A percentile compares a stretch with the other conserved stretches of the same genome.
These are phyloP conservation scores for Boletus hoseneyae DNA, from an alignment of 1,284 basidiomycete genomes.

Conservation along the genomic window DNA sequence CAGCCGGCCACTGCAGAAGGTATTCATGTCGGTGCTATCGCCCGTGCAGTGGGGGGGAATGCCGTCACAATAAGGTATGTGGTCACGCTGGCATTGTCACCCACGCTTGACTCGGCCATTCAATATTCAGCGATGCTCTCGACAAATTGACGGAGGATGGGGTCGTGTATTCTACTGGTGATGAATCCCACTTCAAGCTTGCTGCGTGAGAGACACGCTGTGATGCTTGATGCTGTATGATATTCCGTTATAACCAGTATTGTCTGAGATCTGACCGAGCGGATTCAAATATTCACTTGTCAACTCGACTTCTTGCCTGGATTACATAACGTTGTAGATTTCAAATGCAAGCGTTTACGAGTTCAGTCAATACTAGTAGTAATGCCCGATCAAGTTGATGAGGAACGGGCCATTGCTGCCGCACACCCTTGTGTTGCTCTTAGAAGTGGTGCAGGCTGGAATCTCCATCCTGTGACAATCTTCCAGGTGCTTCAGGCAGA, in stretches of 20 bases:
- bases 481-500: constrained; percentile 22
- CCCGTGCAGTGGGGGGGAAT: constrained; percentile 43
- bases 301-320: too few species aligned
- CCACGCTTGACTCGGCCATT: neutral
- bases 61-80: constrained; percentile 49
- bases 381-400: constrained; percentile 14
- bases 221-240: neutral
- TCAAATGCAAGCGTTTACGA: too few species aligned
- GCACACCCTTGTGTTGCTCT: neutral
- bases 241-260: neutral
- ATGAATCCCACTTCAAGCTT: constrained; percentile 57
- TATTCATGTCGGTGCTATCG: constrained; percentile 61
- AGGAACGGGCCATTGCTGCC: neutral
- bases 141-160: constrained; percentile 70
- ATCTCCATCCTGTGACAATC: constrained; percentile 27
- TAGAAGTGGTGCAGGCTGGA: constrained; percentile 5
- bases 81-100: neutral
- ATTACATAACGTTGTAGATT: constrained; percentile 14
- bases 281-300: too few species aligned
- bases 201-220: neutral
- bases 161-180: constrained; percentile 62
- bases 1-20: constrained; percentile 50
- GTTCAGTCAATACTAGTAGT: neutral
- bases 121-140: constrained; percentile 58
- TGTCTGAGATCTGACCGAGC: neutral